Conservation (phyloP, 2,329 filamentous ascomycete species). For the Alternaria novae-zelandiae region DNA sequence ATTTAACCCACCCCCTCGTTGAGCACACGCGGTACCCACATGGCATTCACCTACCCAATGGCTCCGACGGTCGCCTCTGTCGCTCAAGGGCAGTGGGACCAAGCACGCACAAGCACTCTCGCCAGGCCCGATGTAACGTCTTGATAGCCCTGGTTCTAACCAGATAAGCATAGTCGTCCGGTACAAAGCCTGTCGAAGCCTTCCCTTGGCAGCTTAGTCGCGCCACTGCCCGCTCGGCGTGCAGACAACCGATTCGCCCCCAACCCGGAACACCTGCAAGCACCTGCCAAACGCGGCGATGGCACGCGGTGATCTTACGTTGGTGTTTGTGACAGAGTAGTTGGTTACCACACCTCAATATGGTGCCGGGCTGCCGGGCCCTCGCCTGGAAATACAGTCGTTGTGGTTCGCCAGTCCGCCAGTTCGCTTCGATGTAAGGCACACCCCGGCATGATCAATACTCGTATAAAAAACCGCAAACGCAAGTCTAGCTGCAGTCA, state of each 20-base stretch:
- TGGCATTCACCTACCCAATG: slow-evolving; percentile 11
- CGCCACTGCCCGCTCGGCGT: slow-evolving; percentile 20
- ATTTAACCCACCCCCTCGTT: slow-evolving; percentile 30
- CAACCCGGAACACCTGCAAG: slow-evolving; percentile 16
- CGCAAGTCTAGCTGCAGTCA: slow-evolving; percentile 3
- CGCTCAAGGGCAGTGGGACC: slow-evolving; percentile 14
- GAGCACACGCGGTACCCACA: slow-evolving; percentile 3
- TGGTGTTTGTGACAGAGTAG: slow-evolving; percentile 15
- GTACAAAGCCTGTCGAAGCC: slow-evolving; percentile 30
- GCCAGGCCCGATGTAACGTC: slow-evolving; percentile 40
- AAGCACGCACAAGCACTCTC: slow-evolving; percentile 34
- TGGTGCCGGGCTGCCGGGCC: slow-evolving; percentile 19
- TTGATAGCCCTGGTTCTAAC: slow-evolving; percentile 27
- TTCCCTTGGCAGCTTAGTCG: slow-evolving; percentile 37
- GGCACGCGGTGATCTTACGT: slow-evolving; percentile 28
- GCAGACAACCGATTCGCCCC: slow-evolving; percentile 6
- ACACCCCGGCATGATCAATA: background rate
- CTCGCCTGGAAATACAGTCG: background rate
- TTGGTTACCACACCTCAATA: background rate
- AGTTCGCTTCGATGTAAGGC: background rate
- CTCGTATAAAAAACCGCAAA: background rate
- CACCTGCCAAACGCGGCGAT: slow-evolving; percentile 32
- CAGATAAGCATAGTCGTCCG: slow-evolving; percentile 17
- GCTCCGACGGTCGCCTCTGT: slow-evolving; percentile 21
- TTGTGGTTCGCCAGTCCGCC: slow-evolving; percentile 9